Evolutionary conservation across 2,329 filamentous ascomycete species (phyloP), one percentile per base, ranked within the genome.

Genomic region (Metarhizium sp.): DNA sequence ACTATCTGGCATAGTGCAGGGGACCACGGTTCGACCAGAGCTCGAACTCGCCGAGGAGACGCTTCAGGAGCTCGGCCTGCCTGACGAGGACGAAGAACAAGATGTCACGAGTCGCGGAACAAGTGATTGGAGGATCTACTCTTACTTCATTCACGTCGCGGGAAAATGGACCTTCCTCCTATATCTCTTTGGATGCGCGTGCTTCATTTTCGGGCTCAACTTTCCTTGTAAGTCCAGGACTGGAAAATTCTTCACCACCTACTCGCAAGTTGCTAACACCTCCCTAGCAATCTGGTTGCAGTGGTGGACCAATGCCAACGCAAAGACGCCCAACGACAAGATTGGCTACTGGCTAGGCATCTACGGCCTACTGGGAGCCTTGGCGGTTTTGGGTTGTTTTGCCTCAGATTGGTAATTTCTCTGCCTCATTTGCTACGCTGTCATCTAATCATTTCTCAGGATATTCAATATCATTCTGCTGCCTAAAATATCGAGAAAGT

Each of bases 391-490:
- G 2, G 58, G 59, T 6, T 61, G 59, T 42, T 47, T 52, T 1
- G 18, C 56, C 16, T 56, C 59, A 4, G 58, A 62, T 29, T 55
- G 58, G 61, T 63, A 47, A 29, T 50, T 54, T 38, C 6, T 6
- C 1, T 40, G 7, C 6, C 32, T 45, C 18, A 36, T 4, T 53
- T 32, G n/a, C 18, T 42, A 42, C 38, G 25, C 25, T 4, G 25
- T 25, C 25, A 25, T 34, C 32, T 54, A 45, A 55, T 25, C 32
- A 4, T 4, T 51, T 4, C 36, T 25, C 16, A 60, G 57, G 4
- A 56, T 69, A 8, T 62, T 62, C 25, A 36, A 60, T 7, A 50
- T 63, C 16, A 55, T 61, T 6, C 45, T 65, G 11, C 59, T 71
- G 3, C 70, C 71, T 40, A 57, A 56, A 5, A 62, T 62, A 32